A percentile compares a stretch with the other conserved stretches of the same genome.
phyloP scores from a whole-genome alignment of 805 yeast species.

The Hanseniaspora lachancei region DNA sequence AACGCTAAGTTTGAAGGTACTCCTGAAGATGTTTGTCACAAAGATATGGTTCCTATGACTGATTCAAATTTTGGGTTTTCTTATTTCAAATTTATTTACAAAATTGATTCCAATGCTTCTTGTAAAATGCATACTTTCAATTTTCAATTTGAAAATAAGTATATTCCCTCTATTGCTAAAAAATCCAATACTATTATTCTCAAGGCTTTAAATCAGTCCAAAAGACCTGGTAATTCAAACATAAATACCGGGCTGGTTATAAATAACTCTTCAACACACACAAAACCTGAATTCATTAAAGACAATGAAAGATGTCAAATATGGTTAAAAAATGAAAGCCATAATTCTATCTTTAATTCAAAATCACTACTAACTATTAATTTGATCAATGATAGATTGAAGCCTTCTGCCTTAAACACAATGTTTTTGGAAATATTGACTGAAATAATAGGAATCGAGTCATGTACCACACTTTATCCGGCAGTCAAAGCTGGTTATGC shows the following conservation, averaged over 20 bases:
- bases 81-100: slow-evolving; percentile 22
- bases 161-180: slow-evolving; percentile 27
- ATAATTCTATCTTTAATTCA: slow-evolving; percentile 19
- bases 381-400: slow-evolving; percentile 25
- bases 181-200: slow-evolving; percentile 22
- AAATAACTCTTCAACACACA: slow-evolving; percentile 20
- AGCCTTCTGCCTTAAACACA: slow-evolving; percentile 29
- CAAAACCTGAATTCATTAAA: slow-evolving; percentile 30
- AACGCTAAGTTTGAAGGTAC: neutral
- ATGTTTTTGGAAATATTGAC: slow-evolving; percentile 43
- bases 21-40: neutral
- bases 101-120: neutral
- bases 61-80: slow-evolving; percentile 38
- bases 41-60: neutral
- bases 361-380: slow-evolving; percentile 37
- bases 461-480: slow-evolving; percentile 37
- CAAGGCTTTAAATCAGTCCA: slow-evolving; percentile 19
- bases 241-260: slow-evolving; percentile 28
- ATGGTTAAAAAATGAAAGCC: slow-evolving; percentile 38
- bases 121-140: neutral
- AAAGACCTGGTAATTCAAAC: slow-evolving; percentile 19
- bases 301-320: slow-evolving; percentile 31
- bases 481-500: slow-evolving; percentile 42
- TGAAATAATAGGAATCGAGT: slow-evolving; percentile 32
- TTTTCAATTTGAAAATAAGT: slow-evolving; percentile 25